phyloP scores from a whole-genome alignment of 208 protist genomes.

The Leishmania gerbilli region DNA sequence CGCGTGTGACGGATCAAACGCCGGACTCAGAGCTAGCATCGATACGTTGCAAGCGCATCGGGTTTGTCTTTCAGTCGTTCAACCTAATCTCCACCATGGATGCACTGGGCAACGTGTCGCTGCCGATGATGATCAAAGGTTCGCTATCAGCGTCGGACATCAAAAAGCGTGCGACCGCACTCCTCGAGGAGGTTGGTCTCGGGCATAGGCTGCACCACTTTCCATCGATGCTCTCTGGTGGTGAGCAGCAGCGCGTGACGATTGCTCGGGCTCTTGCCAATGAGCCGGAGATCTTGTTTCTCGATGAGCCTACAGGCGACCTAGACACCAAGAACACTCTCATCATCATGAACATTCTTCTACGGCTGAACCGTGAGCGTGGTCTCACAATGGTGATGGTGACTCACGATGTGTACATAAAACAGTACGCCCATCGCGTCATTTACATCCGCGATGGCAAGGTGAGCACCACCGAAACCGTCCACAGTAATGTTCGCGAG shows the following conservation, averaged over 20 bases:
- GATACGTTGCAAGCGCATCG: constrained; percentile 72
- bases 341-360: constrained; percentile 94
- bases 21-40: constrained; percentile 71
- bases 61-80: constrained; percentile 98
- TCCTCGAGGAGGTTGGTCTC: constrained; percentile 92
- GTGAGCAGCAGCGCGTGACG: constrained; percentile 96
- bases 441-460: constrained; percentile 96
- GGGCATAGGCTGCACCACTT: constrained; percentile 87
- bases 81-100: constrained; percentile 95
- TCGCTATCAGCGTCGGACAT: constrained; percentile 54
- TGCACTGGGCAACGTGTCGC: constrained; percentile 94
- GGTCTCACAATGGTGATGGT: constrained; percentile 98
- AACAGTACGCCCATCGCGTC: constrained; percentile 92
- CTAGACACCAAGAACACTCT: constrained; percentile 96
- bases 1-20: constrained; percentile 75
- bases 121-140: constrained; percentile 96
- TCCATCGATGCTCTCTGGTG: constrained; percentile 94
- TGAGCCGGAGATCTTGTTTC: constrained; percentile 92
- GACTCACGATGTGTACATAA: constrained; percentile 96
- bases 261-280: constrained; percentile 96
- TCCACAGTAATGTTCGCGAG: constrained; percentile 45
- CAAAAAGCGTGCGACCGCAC: constrained; percentile 58
- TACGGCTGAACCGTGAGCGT: constrained; percentile 85
- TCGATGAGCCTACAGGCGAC: constrained; percentile 97
- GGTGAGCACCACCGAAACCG: constrained; percentile 67